Evolutionary conservation across 805 yeast species (phyloP), one percentile per base, ranked within the genome.

Genomic region (Zygosaccharomyces bailii): DNA sequence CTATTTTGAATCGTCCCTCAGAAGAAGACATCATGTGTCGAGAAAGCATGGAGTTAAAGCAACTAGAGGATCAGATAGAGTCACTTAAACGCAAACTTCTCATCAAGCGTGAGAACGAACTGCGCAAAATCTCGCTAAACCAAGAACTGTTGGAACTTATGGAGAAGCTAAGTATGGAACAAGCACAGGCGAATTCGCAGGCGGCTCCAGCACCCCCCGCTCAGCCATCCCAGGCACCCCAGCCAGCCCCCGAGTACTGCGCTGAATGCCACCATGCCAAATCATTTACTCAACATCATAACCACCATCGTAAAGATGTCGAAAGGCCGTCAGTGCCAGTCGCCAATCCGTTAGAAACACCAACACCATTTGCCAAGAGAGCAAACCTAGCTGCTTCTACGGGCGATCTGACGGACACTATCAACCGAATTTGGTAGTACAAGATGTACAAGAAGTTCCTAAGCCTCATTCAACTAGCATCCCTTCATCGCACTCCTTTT

Each of bases 41-140:
- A 40, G 72, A 68, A 39, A 65, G 67, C 16, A 49, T 53, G 17
- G 72, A 68, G 40, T 53, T 69, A 20, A 58, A 58, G 36, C 55
- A 55, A 21, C 48, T 69, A 29, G 65, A 68, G 39, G 56, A 55
- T 6, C 64, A 65, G 40, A 63, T 69, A n/a, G 57, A 55, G 19
- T 50, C 57, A 2, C 53, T 66, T 21, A 62, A 60, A 29, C 48
- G 60, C n/a, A 63, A 59, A 37, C 52, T 69, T 11, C 55, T 58
- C 13, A 52, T 63, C 19, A 63, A 65, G 45, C 63, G 65, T 31
- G 69, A 66, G 33, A 66, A 67, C 46, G 67, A 64, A 42, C 48
- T 59, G 25, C 60, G 67, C 35, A 68, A 66, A 46, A 50, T 55
- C 11, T 62, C 66, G 13, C 51, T 68, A 40, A 60, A 64, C 44